A percentile compares a stretch with the other conserved stretches of the same genome.
Conservation (phyloP, 2,329 filamentous ascomycete species). For the Arachnopeziza araneosa region DNA sequence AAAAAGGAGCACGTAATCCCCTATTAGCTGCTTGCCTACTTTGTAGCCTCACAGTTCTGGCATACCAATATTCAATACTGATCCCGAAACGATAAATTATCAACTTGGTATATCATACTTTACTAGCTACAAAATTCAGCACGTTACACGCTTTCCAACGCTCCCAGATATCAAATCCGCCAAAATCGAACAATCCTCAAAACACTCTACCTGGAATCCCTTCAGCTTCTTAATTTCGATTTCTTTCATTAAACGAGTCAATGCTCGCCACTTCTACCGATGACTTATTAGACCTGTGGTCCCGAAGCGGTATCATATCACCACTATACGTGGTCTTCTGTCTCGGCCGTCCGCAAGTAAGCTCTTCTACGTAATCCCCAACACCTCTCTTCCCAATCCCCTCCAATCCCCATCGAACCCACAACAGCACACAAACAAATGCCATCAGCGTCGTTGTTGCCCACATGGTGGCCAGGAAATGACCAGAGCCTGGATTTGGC, state of each 20-base stretch:
- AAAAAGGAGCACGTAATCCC: no score
- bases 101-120: no score
- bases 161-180: no score
- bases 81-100: no score
- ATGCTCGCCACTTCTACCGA: not conserved
- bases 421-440: not conserved
- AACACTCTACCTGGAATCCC: not conserved
- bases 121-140: no score
- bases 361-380: no score
- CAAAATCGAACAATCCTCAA: not conserved
- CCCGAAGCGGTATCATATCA: not conserved
- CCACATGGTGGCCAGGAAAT: not conserved
- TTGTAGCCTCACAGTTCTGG: no score
- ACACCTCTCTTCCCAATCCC: no score
- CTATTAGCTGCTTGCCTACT: no score
- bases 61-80: no score
- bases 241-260: not conserved
- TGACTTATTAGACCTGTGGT: not conserved
- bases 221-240: not conserved
- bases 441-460: not conserved
- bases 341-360: not conserved
- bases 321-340: not conserved
- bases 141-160: no score
- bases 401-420: not conserved
- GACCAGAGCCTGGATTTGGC: not conserved